phyloP scores from a whole-genome alignment of 352 stramenopile genomes.

The Pythium chondricola region DNA sequence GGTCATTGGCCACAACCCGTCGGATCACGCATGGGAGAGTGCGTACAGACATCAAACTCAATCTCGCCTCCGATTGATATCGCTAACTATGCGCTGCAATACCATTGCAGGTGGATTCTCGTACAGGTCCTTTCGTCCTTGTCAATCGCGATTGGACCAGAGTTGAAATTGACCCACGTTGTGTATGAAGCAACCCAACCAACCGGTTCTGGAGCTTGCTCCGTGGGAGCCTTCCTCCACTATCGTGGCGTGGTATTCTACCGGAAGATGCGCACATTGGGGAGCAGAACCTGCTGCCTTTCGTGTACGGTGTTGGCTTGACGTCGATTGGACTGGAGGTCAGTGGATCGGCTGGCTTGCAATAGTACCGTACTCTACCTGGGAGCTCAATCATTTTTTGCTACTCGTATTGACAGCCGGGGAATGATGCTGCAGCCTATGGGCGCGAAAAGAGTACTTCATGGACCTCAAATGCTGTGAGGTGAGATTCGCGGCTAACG shows the following conservation, averaged over 20 bases:
- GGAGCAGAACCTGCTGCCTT: conserved; percentile 71
- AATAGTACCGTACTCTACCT: background rate
- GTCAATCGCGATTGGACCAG: background rate
- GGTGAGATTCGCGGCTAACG: background rate
- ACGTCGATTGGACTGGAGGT: conserved; percentile 83
- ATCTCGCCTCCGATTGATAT: too few species aligned
- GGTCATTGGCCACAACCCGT: conserved; percentile 87
- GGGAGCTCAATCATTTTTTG: background rate
- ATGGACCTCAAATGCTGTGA: conserved; percentile 1
- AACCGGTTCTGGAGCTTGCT: conserved; percentile 89
- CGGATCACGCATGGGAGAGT: conserved; percentile 85
- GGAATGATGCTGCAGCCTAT: conserved; percentile 81
- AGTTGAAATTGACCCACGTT: background rate
- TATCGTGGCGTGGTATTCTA: conserved; percentile 59
- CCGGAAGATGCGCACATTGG: conserved; percentile 42
- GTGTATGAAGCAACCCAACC: conserved; percentile 63
- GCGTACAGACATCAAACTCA: too few species aligned
- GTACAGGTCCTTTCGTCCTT: conserved; percentile 32
- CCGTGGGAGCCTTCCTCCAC: conserved; percentile 47
- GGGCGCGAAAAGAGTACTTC: conserved; percentile 56
- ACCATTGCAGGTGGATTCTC: conserved; percentile 33
- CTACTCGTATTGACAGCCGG: conserved; percentile 31
- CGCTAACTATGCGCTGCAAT: background rate
- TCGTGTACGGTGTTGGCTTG: conserved; percentile 60
- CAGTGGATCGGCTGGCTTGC: background rate